Conservation (phyloP, 768 basidiomycete species). For the Termitomyces sp. region DNA sequence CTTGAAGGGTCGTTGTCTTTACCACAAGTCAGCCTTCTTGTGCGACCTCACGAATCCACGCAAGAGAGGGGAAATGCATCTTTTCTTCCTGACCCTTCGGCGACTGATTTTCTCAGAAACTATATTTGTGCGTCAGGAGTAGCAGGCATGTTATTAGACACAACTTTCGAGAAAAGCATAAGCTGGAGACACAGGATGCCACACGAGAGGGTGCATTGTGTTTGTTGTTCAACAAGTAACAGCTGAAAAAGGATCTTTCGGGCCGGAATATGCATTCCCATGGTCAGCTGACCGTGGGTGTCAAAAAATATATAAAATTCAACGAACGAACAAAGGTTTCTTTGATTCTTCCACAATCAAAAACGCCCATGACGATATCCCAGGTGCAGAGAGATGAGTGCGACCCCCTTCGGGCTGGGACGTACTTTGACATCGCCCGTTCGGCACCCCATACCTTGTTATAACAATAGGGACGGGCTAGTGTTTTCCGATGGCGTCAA, state of each 20-base stretch:
- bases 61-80: background rate
- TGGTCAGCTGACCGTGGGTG: slow-evolving; percentile 16
- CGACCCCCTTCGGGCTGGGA: slow-evolving; percentile 35
- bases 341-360: slow-evolving; percentile 44
- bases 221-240: background rate
- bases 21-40: background rate
- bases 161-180: background rate
- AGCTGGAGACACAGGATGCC: background rate
- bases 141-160: background rate
- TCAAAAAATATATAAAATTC: slow-evolving; percentile 9
- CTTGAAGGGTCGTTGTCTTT: no score
- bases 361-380: slow-evolving; percentile 47
- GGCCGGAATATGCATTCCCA: background rate
- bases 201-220: background rate
- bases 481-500: slow-evolving; percentile 47
- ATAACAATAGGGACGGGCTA: slow-evolving; percentile 53
- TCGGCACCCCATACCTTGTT: slow-evolving; percentile 60
- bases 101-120: background rate
- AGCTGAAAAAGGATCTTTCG: background rate
- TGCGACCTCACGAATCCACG: background rate
- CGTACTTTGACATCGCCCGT: slow-evolving; percentile 59
- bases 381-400: slow-evolving; percentile 57
- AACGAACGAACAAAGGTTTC: slow-evolving; percentile 7
- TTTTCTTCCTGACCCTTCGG: background rate
- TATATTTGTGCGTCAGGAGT: no score